Conservation (phyloP, 2,329 filamentous ascomycete species). For the Cordyceps fumosorosea region DNA sequence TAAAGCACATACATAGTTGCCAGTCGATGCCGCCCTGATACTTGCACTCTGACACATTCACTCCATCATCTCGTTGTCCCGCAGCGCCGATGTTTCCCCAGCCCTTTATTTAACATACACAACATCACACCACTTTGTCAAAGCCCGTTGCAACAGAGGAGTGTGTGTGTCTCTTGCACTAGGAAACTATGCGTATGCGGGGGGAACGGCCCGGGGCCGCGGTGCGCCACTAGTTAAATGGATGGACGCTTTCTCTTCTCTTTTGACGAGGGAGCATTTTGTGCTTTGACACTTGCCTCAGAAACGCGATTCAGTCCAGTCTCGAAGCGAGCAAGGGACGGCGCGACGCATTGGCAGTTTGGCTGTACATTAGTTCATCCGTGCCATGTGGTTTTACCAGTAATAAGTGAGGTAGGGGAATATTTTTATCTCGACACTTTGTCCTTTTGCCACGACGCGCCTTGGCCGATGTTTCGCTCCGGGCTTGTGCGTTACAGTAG, state of each 20-base stretch:
- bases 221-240: neutral
- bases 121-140: too few relatives aligned
- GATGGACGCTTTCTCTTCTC: too few relatives aligned
- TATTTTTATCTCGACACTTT: too few relatives aligned
- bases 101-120: too few relatives aligned
- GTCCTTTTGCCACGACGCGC: neutral
- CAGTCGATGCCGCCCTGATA: too few relatives aligned
- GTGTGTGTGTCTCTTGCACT: neutral
- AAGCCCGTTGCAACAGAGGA: neutral
- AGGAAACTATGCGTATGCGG: neutral
- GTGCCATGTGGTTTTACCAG: too few relatives aligned
- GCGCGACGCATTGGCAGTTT: neutral
- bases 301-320: constrained; percentile 7
- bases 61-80: neutral
- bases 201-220: neutral
- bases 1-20: too few relatives aligned
- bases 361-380: too few relatives aligned
- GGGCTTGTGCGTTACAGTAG: neutral
- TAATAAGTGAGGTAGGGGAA: too few relatives aligned
- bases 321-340: neutral
- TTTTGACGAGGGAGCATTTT: too few relatives aligned
- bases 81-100: too few relatives aligned
- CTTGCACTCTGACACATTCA: too few relatives aligned
- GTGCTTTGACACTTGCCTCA: constrained; percentile 10
- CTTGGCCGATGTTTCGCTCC: neutral